Percentiles rank a stretch among this genome's conserved stretches.
phyloP scores from a whole-genome alignment of 108 stramenopile genomes.

The Parietichytrium sp. region DNA sequence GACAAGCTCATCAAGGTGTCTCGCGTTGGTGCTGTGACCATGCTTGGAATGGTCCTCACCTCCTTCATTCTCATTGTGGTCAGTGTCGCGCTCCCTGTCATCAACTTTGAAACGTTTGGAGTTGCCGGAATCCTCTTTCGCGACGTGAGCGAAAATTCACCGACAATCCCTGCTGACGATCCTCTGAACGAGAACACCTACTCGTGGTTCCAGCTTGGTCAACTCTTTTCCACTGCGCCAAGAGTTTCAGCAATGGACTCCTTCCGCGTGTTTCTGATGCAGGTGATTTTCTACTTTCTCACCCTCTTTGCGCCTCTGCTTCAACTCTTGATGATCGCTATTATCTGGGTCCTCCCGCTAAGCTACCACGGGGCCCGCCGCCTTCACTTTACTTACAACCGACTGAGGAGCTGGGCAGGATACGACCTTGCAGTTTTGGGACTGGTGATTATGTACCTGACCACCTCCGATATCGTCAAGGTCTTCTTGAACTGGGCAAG shows the following conservation, averaged over 20 bases:
- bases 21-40: not conserved
- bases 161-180: not conserved
- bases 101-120: not conserved
- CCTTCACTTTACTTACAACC: not conserved
- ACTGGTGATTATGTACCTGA: not conserved
- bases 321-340: not conserved
- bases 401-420: not conserved
- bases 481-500: not conserved
- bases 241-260: not conserved
- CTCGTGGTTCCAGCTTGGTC: not conserved
- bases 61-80: not conserved
- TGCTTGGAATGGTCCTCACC: not conserved
- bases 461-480: not conserved
- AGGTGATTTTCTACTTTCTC: not conserved
- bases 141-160: not conserved
- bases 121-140: not conserved
- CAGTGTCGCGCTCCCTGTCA: not conserved
- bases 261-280: not conserved
- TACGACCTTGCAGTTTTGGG: not conserved
- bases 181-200: not conserved
- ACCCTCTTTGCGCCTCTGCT: not conserved
- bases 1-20: not conserved
- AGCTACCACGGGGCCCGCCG: not conserved
- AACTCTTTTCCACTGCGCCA: not conserved
- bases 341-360: not conserved